Evolutionary conservation across 345 rosid species (phyloP).

Genomic region (Microcos paniculata): DNA sequence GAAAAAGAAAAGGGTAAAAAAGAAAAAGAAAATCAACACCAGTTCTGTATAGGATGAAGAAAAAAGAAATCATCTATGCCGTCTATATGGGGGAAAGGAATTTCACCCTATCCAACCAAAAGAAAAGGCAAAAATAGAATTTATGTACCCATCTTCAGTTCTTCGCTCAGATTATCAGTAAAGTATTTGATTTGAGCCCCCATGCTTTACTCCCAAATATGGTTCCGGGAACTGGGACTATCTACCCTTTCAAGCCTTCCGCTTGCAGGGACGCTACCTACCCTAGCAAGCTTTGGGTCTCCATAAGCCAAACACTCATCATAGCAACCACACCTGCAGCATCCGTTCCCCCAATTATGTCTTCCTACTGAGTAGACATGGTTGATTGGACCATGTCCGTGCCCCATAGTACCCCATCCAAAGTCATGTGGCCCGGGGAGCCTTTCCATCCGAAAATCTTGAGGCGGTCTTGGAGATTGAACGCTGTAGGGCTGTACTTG

Average conservation of each 20-base stretch:
- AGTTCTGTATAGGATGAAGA: not conserved
- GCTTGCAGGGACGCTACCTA: constrained; percentile 52
- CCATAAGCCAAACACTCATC: constrained; percentile 31
- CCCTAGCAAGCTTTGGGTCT: constrained; percentile 32
- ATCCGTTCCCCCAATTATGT: constrained; percentile 34
- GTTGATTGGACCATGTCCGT: constrained; percentile 9
- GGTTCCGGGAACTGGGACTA: constrained; percentile 42
- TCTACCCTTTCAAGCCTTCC: not conserved
- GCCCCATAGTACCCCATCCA: constrained; percentile 22
- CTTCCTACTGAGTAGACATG: constrained; percentile 23
- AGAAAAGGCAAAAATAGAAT: no score
- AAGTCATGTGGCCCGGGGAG: constrained; percentile 21
- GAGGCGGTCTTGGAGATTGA: constrained; percentile 33
- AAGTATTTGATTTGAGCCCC: not conserved
- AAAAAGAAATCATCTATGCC: not conserved
- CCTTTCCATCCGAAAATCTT: constrained; percentile 28
- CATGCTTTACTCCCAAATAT: constrained; percentile 5
- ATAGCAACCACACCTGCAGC: constrained; percentile 19
- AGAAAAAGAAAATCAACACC: not conserved
- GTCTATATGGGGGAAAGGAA: not conserved
- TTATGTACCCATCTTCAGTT: not conserved
- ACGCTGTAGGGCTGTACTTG: constrained; percentile 21
- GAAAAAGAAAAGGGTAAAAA: not conserved
- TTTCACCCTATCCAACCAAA: not conserved
- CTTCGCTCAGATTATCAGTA: not conserved